Base-by-base conservation (phyloP, 2,329 filamentous ascomycete genomes). In the Cordyceps pruinosa region DNA sequence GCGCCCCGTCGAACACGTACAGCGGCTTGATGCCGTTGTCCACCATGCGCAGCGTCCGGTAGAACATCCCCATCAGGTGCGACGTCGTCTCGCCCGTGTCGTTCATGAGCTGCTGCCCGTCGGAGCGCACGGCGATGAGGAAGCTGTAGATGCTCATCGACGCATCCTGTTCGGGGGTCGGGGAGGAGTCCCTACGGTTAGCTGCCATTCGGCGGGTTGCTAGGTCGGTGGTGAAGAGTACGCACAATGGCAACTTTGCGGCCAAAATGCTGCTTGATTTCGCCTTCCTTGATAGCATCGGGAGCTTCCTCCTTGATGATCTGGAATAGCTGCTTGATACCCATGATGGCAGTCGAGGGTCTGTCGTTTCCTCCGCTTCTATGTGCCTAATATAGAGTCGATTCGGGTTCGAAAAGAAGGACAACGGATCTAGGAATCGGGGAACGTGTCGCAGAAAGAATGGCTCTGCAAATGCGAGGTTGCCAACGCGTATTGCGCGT, bases 91-190 rank as follows among this genome's bases (percentile, higher is more conserved):
- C 91, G 67, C 94, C 94, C 53, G 86, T 87, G 68, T 99, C 94
- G 73, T 87, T 95, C 82, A 87, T 97, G 66, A 99, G 86, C 74
- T 97, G 91, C 72, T 99, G 90, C 65, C 94, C 94, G 66, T 96
- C 91, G 66, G 92, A 97, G 65, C 94, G 91, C 56, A 99, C 94
- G 50, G 94, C 94, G 70, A 99, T 94, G 60, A 99, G 84, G 78
- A 99, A 99, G 73, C 90, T 96, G 81, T 99, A 99, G 68, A 99
- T 92, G 75, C 90, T 96, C 94, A 99, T 99, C 48, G 94, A 99
- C 46, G 72, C 72, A 67, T 74, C 72, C 72, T 74, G 12, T 35
- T 23, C n/a, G 8, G 15, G 21, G 4, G 21, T n/a, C n/a, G 2
- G 17, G 17, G 2, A 34, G 15, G 8, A 12, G 1, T 30, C 21